phyloP scores from a whole-genome alignment of 495 filamentous ascomycete species.

The Parathielavia hyrcaniae region DNA sequence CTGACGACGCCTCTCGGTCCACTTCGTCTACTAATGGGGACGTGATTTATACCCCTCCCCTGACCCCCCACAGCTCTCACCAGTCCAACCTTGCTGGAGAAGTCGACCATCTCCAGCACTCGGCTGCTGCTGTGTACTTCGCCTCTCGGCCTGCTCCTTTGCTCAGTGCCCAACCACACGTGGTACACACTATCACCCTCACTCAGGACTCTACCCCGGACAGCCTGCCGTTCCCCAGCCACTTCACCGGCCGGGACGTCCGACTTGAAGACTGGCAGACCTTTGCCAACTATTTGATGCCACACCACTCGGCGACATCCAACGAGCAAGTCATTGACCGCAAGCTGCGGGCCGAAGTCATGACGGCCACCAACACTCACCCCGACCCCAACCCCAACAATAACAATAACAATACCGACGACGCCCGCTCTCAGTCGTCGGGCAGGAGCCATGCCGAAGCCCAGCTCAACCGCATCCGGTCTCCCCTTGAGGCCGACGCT shows the following conservation, averaged over 20 bases:
- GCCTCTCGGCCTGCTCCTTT: constrained; percentile 32
- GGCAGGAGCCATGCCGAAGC: constrained; percentile 31
- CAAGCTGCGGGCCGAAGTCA: constrained; percentile 32
- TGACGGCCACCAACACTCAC: constrained; percentile 12
- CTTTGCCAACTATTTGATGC: constrained; percentile 43
- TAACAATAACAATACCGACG: constrained; percentile 23
- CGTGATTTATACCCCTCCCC: constrained; percentile 45
- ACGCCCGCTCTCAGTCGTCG: constrained; percentile 11
- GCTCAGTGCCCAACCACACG: constrained; percentile 2
- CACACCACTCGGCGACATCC: constrained; percentile 26
- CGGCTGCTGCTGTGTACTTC: constrained; percentile 38
- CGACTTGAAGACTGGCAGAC: constrained; percentile 45
- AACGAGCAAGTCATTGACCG: constrained; percentile 36
- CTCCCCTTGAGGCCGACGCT: constrained; percentile 5
- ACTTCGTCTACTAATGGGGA: constrained; percentile 34
- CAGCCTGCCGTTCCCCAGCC: constrained; percentile 33
- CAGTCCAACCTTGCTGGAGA: constrained; percentile 27
- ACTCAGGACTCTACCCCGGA: constrained; percentile 22
- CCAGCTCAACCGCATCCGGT: constrained; percentile 32
- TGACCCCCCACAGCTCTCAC: constrained; percentile 36
- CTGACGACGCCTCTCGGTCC: constrained; percentile 25
- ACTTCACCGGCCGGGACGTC: constrained; percentile 33
- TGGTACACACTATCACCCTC: constrained; percentile 27
- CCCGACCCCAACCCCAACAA: neutral
- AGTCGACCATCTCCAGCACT: constrained; percentile 24